Evolutionary conservation across 2,329 filamentous ascomycete species (phyloP).

Genomic region (Epichloe coenophiala): DNA sequence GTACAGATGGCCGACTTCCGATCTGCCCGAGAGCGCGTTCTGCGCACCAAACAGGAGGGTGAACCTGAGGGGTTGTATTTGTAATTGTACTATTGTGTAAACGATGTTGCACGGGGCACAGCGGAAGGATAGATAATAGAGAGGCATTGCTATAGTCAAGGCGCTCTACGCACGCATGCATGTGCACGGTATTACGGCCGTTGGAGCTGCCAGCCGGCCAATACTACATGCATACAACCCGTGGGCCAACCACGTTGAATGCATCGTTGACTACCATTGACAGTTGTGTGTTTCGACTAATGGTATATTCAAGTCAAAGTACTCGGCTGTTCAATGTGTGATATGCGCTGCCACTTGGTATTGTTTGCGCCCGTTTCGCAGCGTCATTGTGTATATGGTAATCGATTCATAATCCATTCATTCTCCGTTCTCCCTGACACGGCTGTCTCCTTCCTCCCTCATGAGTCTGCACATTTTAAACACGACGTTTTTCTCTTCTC

Average conservation of each 20-base stretch:
- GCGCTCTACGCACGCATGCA: background rate
- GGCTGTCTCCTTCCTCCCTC: too few relatives aligned
- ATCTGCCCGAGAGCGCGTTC: constrained; percentile 77
- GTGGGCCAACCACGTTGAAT: background rate
- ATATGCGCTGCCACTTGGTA: background rate
- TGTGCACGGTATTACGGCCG: background rate
- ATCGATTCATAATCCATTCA: background rate
- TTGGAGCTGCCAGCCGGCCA: too few relatives aligned
- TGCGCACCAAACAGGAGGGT: constrained; percentile 97
- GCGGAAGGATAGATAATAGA: background rate
- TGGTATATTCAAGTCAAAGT: background rate
- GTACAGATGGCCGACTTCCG: constrained; percentile 99
- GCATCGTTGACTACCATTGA: background rate
- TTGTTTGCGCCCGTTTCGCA: background rate
- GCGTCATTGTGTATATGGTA: background rate
- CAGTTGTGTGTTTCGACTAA: background rate
- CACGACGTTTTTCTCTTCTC: too few relatives aligned
- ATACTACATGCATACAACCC: too few relatives aligned
- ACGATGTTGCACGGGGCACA: background rate
- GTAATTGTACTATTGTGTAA: constrained; percentile 38
- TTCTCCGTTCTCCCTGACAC: background rate
- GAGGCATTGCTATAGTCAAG: background rate
- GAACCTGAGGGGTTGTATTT: constrained; percentile 97
- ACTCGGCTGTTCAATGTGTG: background rate
- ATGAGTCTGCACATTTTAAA: too few relatives aligned